Evolutionary conservation across 768 basidiomycete genomes (phyloP), one percentile per base, ranked within the genome.

Genomic region (Leccinum pellstonianum): DNA sequence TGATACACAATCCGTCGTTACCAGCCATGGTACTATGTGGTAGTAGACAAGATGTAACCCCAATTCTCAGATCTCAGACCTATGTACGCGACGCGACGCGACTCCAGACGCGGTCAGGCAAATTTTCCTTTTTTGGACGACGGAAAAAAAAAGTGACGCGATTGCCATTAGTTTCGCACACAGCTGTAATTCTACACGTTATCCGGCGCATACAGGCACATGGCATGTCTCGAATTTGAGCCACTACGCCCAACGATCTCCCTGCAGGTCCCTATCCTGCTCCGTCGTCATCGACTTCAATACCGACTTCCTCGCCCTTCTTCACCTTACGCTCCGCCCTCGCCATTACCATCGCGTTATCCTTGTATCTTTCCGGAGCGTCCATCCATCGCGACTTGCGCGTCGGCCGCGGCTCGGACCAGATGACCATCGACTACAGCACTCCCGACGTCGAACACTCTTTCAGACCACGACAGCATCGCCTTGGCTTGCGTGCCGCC

Each of bases 211-310:
- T 14, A 35, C 5, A 35, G 14, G 12, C 35, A 35, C 35, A n/a
- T n/a, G n/a, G n/a, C 12, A 35, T 31, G 31, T 79, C 79, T 98
- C 97, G 76, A 98, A 98, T 77, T 89, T 93, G 67, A 93, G 78
- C 94, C 95, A 97, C 95, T 95, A 98, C 2, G 83, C 97, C 94
- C 95, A 98, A 7, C 86, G 81, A 73, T 98, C 96, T 3, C 95
- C 94, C 29, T 86, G 73, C 23, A 23, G 23, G 73, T 94, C 93
- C 21, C 77, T 75, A 64, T 74, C 71, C 38, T 73, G 67, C 51
- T 66, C 73, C 57, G 84, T 83, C 25, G 79, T 84, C 17, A 91
- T 86, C 3, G 94, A 88, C 51, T 94, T 81, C 82, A 86, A 74
- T 98, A 97, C 96, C 95, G 29, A 98, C 58, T 91, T 84, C 50